Percentiles rank a stretch among this genome's conserved stretches.
Conservation (phyloP, 768 basidiomycete genomes). For the Asterophora parasitica region DNA sequence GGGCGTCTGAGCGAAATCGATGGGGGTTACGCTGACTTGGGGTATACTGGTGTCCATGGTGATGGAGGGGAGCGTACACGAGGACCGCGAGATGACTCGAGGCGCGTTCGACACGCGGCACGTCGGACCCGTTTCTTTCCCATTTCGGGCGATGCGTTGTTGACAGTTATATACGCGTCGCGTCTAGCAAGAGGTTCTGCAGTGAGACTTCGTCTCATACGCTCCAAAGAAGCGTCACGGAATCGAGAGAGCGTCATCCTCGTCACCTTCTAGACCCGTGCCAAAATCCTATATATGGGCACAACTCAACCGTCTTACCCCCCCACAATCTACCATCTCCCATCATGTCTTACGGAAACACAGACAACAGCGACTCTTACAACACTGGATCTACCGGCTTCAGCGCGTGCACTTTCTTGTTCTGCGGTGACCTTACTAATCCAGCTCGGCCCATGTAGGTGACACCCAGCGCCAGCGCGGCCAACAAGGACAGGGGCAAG, state of each 20-base stretch:
- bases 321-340: not conserved
- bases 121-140: not conserved
- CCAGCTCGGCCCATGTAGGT: not conserved
- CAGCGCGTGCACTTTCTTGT: not conserved
- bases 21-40: conserved; percentile 1
- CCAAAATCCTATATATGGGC: conserved; percentile 11
- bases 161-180: conserved; percentile 11
- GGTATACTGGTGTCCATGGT: not conserved
- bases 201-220: not conserved
- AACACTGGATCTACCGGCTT: conserved; percentile 10
- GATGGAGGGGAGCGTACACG: not conserved
- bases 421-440: too few relatives aligned
- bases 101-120: not conserved
- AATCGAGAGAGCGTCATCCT: not conserved
- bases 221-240: conserved; percentile 1
- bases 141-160: not conserved
- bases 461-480: not conserved
- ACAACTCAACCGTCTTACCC: not conserved
- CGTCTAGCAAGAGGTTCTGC: not conserved
- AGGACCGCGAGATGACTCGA: not conserved
- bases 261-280: conserved; percentile 13
- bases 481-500: conserved; percentile 4
- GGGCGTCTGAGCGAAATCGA: conserved; percentile 36
- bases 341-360: conserved; percentile 17
- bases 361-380: conserved; percentile 4